Conservation (phyloP, 1,139 yeast species). For the Yamadazyma dushanensis region DNA sequence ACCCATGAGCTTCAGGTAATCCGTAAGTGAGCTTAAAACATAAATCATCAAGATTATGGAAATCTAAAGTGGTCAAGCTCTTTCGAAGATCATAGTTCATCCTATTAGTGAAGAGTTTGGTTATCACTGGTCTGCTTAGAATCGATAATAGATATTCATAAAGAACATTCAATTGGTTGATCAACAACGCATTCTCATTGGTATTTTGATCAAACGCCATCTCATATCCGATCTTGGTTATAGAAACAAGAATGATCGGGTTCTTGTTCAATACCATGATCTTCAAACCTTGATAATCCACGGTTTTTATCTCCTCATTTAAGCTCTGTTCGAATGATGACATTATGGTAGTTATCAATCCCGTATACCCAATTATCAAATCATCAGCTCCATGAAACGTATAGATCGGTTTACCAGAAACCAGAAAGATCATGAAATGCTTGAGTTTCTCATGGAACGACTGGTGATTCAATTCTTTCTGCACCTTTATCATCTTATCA, state of each 20-base stretch:
- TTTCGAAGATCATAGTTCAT: slow-evolving; percentile 83
- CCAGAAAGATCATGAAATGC: slow-evolving; percentile 80
- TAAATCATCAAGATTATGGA: slow-evolving; percentile 62
- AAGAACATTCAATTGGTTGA: slow-evolving; percentile 68
- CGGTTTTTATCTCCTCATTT: slow-evolving; percentile 29
- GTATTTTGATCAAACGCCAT: slow-evolving; percentile 14
- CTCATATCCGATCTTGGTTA: slow-evolving; percentile 51
- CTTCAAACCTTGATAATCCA: slow-evolving; percentile 31
- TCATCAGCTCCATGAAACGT: slow-evolving; percentile 78
- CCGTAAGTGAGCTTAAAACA: slow-evolving; percentile 54
- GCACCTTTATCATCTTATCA: slow-evolving; percentile 14
- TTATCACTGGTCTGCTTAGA: slow-evolving; percentile 71
- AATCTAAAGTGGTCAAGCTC: slow-evolving; percentile 67
- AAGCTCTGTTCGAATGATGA: slow-evolving; percentile 54
- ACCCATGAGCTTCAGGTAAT: slow-evolving; percentile 14
- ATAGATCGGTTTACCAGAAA: slow-evolving; percentile 93
- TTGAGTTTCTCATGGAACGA: slow-evolving; percentile 49
- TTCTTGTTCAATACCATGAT: slow-evolving; percentile 63
- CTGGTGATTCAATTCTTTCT: background rate
- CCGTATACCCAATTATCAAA: slow-evolving; percentile 70
- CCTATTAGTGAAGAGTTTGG: slow-evolving; percentile 65
- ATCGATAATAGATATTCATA: slow-evolving; percentile 81
- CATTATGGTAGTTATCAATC: slow-evolving; percentile 66
- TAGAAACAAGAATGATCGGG: slow-evolving; percentile 76
- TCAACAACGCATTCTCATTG: slow-evolving; percentile 29